phyloP scores from a whole-genome alignment of 352 stramenopile species.

The Pythium folliculosum region DNA sequence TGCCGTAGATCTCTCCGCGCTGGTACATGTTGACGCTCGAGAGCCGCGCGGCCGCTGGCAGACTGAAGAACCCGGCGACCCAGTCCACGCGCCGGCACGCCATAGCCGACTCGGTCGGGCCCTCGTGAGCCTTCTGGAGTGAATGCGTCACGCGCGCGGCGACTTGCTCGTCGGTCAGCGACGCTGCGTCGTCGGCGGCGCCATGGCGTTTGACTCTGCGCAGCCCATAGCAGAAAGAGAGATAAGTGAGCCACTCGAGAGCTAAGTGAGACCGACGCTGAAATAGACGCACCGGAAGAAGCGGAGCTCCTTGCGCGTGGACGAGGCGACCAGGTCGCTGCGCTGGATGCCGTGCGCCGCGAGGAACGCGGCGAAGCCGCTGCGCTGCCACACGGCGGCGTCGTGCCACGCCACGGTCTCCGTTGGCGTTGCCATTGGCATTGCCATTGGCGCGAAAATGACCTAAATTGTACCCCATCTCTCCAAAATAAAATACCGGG shows the following conservation, averaged over 20 bases:
- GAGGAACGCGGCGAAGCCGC: constrained; percentile 66
- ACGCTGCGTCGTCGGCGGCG: neutral
- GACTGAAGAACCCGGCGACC: constrained; percentile 66
- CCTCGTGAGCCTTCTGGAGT: constrained; percentile 7
- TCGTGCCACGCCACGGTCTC: constrained; percentile 38
- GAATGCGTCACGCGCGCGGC: constrained; percentile 12
- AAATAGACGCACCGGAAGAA: constrained; percentile 55
- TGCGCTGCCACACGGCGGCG: constrained; percentile 38
- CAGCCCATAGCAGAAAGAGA: neutral
- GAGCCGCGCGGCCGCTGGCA: constrained; percentile 50
- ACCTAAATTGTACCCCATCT: constrained; percentile 6
- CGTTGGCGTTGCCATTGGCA: neutral
- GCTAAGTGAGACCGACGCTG: neutral
- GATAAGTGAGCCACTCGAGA: neutral
- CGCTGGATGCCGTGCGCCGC: constrained; percentile 45
- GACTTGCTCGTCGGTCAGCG: constrained; percentile 24
- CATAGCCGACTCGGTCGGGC: neutral
- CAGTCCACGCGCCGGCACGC: constrained; percentile 38
- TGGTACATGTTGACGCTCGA: constrained; percentile 50
- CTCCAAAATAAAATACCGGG: neutral
- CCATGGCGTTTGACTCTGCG: constrained; percentile 17
- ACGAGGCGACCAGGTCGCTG: constrained; percentile 41
- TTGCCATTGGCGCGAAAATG: neutral
- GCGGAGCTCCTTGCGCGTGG: constrained; percentile 36
- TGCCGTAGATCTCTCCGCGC: constrained; percentile 69